These are phyloP conservation scores for Jasminum sambac DNA, from an alignment of 257 asterid species.

Conservation along the genomic window DNA sequence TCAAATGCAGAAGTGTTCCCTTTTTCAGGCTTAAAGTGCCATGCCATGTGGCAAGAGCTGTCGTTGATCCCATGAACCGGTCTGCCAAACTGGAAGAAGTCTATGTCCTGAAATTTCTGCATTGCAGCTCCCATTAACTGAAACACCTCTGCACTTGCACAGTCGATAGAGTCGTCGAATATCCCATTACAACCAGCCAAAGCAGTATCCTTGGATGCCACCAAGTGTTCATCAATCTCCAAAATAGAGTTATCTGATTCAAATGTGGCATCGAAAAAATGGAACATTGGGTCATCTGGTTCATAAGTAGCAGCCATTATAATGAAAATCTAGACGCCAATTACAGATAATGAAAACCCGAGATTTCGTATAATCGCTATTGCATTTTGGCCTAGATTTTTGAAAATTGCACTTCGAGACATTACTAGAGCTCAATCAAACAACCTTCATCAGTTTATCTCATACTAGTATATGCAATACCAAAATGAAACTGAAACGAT, in stretches of 20 bases:
- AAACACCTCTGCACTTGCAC: constrained; percentile 77
- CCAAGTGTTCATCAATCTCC: constrained; percentile 58
- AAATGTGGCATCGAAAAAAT: constrained; percentile 57
- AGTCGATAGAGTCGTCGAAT: constrained; percentile 58
- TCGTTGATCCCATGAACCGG: constrained; percentile 65
- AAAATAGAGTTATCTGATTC: constrained; percentile 45
- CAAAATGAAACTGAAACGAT: background rate
- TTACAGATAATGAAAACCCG: constrained; percentile 57
- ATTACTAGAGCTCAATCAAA: constrained; percentile 39
- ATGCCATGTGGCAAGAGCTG: constrained; percentile 86
- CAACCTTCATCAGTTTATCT: constrained; percentile 21
- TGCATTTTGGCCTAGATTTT: constrained; percentile 60
- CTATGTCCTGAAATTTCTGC: constrained; percentile 64
- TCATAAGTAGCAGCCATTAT: constrained; percentile 58
- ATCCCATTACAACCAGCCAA: constrained; percentile 49
- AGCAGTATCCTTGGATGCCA: constrained; percentile 42
- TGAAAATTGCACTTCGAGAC: constrained; percentile 45
- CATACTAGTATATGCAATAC: background rate
- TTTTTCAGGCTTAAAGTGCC: constrained; percentile 83
- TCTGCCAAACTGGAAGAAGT: constrained; percentile 75
- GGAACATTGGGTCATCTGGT: constrained; percentile 61
- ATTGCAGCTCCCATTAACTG: constrained; percentile 81
- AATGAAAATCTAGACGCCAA: constrained; percentile 65
- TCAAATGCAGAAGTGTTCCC: constrained; percentile 57
- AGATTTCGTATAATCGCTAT: constrained; percentile 52